Percentiles rank a stretch among this genome's conserved stretches.
Conservation (phyloP, 192 early-diverging fungal genomes). For the Mortierella alpina region DNA sequence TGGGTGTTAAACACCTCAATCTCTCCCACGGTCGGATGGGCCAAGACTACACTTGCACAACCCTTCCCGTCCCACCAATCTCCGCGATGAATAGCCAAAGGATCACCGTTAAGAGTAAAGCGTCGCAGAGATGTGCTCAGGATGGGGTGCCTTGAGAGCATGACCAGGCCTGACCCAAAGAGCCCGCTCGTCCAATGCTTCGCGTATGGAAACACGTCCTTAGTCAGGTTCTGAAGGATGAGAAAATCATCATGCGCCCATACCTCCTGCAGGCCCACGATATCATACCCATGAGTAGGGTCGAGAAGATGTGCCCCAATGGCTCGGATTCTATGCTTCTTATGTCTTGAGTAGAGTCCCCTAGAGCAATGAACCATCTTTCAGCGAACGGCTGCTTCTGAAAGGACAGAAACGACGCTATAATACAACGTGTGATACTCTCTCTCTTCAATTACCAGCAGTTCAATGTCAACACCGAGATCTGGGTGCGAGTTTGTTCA, state of each 20-base stretch:
- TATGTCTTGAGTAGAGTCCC: conserved; percentile 18
- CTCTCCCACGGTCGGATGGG: conserved; percentile 60
- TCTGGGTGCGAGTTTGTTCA: not conserved
- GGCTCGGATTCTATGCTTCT: conserved; percentile 56
- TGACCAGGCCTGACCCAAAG: conserved; percentile 28
- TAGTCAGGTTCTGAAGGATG: conserved; percentile 8
- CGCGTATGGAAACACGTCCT: conserved; percentile 4
- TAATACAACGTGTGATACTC: not conserved
- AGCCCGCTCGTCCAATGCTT: conserved; percentile 34
- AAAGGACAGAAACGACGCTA: not conserved
- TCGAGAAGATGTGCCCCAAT: conserved; percentile 59
- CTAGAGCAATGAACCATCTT: not conserved
- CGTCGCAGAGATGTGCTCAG: conserved; percentile 50
- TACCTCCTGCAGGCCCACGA: conserved; percentile 44
- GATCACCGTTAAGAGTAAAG: conserved; percentile 60
- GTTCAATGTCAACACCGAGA: conserved; percentile 29
- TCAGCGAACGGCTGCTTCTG: no score
- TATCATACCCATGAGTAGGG: conserved; percentile 23
- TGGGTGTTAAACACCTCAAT: conserved; percentile 69
- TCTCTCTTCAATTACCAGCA: conserved; percentile 57
- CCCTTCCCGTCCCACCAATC: conserved; percentile 70
- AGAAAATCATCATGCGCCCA: conserved; percentile 32
- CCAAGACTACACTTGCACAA: conserved; percentile 55
- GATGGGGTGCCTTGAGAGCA: conserved; percentile 59
- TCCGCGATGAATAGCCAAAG: conserved; percentile 60